Evolutionary conservation across 2,329 filamentous ascomycete genomes (phyloP).

Genomic region (Metarhizium anisopliae): DNA sequence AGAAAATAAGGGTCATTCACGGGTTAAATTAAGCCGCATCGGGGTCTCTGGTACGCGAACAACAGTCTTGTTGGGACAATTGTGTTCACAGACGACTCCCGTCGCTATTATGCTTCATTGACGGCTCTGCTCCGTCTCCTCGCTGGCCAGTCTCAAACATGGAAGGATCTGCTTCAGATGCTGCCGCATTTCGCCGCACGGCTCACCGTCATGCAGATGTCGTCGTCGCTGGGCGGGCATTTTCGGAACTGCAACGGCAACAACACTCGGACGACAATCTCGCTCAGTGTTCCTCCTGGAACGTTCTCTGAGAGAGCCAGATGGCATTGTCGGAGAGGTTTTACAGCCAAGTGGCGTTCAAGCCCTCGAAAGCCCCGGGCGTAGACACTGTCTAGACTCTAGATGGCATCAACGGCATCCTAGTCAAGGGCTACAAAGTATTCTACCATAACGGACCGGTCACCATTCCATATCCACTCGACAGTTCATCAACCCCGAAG

Average conservation of each 20-base stretch:
- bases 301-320: neutral
- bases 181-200: neutral
- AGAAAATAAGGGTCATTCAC: too few relatives aligned
- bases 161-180: too few relatives aligned
- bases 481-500: neutral
- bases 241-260: neutral
- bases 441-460: neutral
- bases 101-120: too few relatives aligned
- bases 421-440: neutral
- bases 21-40: too few relatives aligned
- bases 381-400: neutral
- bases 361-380: neutral
- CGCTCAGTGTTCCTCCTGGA: neutral
- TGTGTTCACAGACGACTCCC: too few relatives aligned
- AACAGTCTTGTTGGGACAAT: too few relatives aligned
- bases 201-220: neutral
- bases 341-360: neutral
- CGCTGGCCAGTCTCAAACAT: too few relatives aligned
- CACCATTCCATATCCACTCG: neutral
- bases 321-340: neutral
- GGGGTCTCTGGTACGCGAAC: too few relatives aligned
- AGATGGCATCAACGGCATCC: neutral
- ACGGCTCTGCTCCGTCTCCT: too few relatives aligned
- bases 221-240: neutral
- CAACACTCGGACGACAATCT: neutral